Evolutionary conservation across 2,329 filamentous ascomycete genomes (phyloP).

Genomic region (Piedraia hortae): DNA sequence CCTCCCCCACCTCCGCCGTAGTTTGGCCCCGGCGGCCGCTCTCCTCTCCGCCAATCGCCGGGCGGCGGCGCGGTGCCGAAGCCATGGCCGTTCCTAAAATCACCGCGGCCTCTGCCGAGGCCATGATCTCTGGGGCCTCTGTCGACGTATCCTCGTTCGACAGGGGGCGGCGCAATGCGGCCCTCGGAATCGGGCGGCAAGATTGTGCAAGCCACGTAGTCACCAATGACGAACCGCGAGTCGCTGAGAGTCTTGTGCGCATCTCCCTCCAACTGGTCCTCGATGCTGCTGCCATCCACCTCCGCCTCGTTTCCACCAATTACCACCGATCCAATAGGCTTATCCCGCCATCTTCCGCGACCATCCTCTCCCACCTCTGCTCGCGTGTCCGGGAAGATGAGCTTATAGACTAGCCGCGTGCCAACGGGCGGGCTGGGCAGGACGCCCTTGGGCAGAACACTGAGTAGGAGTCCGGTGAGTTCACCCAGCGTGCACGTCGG

Average conservation of each 20-base stretch:
- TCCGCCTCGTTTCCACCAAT: slow-evolving; percentile 25
- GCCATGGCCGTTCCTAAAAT: slow-evolving; percentile 6
- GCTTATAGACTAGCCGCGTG: slow-evolving; percentile 62
- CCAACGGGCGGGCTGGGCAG: slow-evolving; percentile 51
- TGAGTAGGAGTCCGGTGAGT: slow-evolving; percentile 48
- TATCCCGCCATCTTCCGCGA: slow-evolving; percentile 39
- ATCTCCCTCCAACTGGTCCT: slow-evolving; percentile 22
- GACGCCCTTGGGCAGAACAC: slow-evolving; percentile 32
- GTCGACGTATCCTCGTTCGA: slow-evolving; percentile 4
- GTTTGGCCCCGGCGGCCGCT: slow-evolving; percentile 11
- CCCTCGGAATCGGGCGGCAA: slow-evolving; percentile 28
- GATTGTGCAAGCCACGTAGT: slow-evolving; percentile 64
- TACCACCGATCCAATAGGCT: slow-evolving; percentile 61
- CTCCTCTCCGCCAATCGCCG: slow-evolving; percentile 16
- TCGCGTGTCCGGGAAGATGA: slow-evolving; percentile 54
- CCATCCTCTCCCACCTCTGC: slow-evolving; percentile 16
- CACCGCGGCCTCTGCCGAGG: slow-evolving; percentile 6
- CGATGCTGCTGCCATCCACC: slow-evolving; percentile 11
- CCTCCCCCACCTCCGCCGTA: slow-evolving; percentile 5
- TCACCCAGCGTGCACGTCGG: slow-evolving; percentile 53
- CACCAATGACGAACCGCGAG: slow-evolving; percentile 60
- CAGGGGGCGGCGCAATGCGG: slow-evolving; percentile 2
- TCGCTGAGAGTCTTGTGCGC: slow-evolving; percentile 49
- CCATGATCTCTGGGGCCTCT: slow-evolving; percentile 5
- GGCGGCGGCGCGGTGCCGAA: slow-evolving; percentile 10